Base-by-base conservation (phyloP, 768 basidiomycete species). In the Nidularia sp. region DNA sequence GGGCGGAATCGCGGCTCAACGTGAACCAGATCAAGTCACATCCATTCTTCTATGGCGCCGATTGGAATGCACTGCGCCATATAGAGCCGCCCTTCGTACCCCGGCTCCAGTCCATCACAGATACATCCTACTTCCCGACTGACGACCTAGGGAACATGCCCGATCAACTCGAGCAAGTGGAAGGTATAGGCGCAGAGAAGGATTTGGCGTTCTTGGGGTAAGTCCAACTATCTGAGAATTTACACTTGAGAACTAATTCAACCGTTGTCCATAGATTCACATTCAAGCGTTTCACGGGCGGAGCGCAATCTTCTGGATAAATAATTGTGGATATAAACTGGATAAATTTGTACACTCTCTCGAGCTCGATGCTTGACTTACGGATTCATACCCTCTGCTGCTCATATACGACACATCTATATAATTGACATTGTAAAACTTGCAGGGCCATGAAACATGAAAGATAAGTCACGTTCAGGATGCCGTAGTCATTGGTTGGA, bases 81-180 rank as follows among this genome's bases (percentile, higher is more conserved):
- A 98, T 99, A 55, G 92, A 95, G 55, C 92, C 94, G 22, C 96
- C 96, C 1, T 98, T 98, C 67, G 90, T 99, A 10, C 96, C 96
- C 2, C 90, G 88, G 51, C 77, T 99, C 43, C 86, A 90, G 57
- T 93, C 90, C 31, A 89, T 90, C 61, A 94, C 92, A 22, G 94
- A 97, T 62, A 97, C 94, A 0, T 90, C 88, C 2, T 96, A 98
- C 73, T 98, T 98, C 88, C 94, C 94, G 2, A 93, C 90, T 3
- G 94, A 97, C 57, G 94, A 97, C 59, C 80, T 94, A 25, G 85
- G 86, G 36, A 82, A 88, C 59, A 79, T 82, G 47, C 73, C 82
- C 4, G 79, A 80, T 55, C 78, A 83, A 50, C 68, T 84, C 47
- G 83, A 84, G 54, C 68, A 67, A 54, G 82, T 82, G 35, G 83